Evolutionary conservation across 495 filamentous ascomycete genomes (phyloP).

Genomic region (Podospora pseudopauciseta): DNA sequence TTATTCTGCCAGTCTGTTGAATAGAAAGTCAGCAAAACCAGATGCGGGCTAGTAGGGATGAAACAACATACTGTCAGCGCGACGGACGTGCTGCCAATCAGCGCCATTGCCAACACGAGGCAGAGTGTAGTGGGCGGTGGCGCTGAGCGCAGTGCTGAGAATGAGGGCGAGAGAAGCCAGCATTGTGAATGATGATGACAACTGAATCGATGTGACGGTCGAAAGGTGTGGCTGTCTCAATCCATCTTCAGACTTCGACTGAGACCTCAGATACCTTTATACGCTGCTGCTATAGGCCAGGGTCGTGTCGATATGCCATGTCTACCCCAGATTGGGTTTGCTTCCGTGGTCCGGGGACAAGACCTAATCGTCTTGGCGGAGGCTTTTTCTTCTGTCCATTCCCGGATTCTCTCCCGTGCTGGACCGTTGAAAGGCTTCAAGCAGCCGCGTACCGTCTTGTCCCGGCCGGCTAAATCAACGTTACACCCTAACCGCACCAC

Average conservation of each 20-base stretch:
- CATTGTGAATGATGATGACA: conserved; percentile 20
- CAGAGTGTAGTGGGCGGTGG: conserved; percentile 32
- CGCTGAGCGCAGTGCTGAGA: conserved; percentile 22
- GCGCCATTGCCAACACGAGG: conserved; percentile 21
- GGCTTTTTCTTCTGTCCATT: conserved; percentile 3
- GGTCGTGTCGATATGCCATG: conserved; percentile 9
- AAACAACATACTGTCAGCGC: conserved; percentile 27
- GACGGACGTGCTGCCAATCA: conserved; percentile 41
- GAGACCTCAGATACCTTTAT: conserved; percentile 1
- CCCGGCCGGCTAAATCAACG: conserved; percentile 24
- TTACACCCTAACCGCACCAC: conserved; percentile 10
- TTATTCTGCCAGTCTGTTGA: conserved; percentile 36
- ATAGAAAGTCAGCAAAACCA: background rate
- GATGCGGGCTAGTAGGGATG: background rate
- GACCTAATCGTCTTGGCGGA: conserved; percentile 15
- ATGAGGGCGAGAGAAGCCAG: conserved; percentile 18
- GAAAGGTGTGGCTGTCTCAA: background rate
- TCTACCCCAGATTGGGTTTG: conserved; percentile 17
- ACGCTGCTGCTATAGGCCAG: background rate
- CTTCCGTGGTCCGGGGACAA: conserved; percentile 14
- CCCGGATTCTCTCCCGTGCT: conserved; percentile 15
- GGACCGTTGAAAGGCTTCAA: conserved; percentile 7
- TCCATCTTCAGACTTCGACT: background rate
- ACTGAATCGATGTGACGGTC: background rate
- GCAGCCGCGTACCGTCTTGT: conserved; percentile 19